Conservation (phyloP, 2,329 filamentous ascomycete species). For the Seiridium cupressi region DNA sequence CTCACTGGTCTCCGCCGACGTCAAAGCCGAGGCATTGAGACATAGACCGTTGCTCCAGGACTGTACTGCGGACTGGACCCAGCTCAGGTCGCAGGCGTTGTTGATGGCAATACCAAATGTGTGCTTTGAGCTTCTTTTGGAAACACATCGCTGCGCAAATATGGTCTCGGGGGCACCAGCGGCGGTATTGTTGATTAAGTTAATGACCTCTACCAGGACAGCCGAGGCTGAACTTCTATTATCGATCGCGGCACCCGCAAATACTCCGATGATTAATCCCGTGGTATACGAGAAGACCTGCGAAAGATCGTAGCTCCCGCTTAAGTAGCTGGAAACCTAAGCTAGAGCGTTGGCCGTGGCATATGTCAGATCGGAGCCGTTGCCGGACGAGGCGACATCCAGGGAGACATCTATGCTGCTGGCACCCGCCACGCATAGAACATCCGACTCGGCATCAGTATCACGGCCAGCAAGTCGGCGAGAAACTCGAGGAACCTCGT, state of each 20-base stretch:
- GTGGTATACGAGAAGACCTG: neutral
- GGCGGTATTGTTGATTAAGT: neutral
- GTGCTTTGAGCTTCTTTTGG: neutral
- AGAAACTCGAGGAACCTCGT: too few relatives aligned
- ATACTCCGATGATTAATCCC: neutral
- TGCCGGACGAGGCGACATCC: neutral
- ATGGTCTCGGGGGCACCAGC: neutral
- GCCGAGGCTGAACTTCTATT: neutral
- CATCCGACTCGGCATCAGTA: too few relatives aligned
- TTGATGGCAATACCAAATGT: constrained; percentile 12
- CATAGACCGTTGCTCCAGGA: constrained; percentile 9
- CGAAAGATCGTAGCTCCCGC: neutral
- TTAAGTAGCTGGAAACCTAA: neutral
- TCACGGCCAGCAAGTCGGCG: too few relatives aligned
- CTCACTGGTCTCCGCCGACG: neutral
- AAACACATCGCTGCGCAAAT: neutral
- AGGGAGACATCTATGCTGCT: too few relatives aligned
- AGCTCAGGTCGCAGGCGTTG: neutral
- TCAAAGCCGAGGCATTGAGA: neutral
- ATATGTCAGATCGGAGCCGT: neutral
- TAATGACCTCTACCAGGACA: neutral
- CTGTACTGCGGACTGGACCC: constrained; percentile 1
- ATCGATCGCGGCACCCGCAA: neutral
- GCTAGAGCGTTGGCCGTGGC: neutral
- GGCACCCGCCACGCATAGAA: too few relatives aligned